Evolutionary conservation across 2,329 filamentous ascomycete species (phyloP), one percentile per base, ranked within the genome.

Genomic region (Balansia obtecta): DNA sequence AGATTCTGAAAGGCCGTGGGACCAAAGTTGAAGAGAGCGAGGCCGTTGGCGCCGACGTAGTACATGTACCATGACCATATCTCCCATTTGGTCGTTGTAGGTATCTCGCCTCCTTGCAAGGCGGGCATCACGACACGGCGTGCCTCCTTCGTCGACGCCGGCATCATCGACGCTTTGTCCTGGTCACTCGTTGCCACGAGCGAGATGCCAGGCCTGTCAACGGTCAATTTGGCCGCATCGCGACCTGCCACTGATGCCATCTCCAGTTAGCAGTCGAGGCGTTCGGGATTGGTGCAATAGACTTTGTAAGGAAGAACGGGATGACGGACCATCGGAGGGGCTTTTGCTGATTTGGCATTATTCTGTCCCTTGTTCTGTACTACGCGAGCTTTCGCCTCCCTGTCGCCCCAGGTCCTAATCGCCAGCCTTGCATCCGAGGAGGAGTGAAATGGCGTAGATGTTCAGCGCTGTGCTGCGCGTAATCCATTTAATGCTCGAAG

Each of bases 21-120:
- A 2, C 73, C 80, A 60, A 82, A 83, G 60, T 81, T 83, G 73
- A 82, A 83, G 46, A 76, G 68, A 9, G 73, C 73, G 53, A 73
- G 72, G 6, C 81, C 81, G 61, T 85, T 85, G 60, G 82, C 78
- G 45, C 82, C 82, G 48, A 84, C 74, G 60, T 85, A 85, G 63
- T 84, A 84, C 34, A 56, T 52, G 49, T 65, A 65, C 58, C 58
- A 63, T 2, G 59, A 54, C 45, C 55, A 52, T 7, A 61, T 58
- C 27, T 62, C 60, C 33, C 52, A 50, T 10, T 11, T 47, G 39
- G 73, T 45, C 18, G 53, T 54, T 16, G 49, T 33, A 18, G 53
- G 52, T 2, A 13, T 22, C 7, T 48, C 40, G 46, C 32, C 49
- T 10, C 46, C 41, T 37, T 51, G 44, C 38, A 50, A 33, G 12